Evolutionary conservation across 2,329 filamentous ascomycete genomes (phyloP), one percentile per base, ranked within the genome.

Genomic region (Aschersonia sp.): DNA sequence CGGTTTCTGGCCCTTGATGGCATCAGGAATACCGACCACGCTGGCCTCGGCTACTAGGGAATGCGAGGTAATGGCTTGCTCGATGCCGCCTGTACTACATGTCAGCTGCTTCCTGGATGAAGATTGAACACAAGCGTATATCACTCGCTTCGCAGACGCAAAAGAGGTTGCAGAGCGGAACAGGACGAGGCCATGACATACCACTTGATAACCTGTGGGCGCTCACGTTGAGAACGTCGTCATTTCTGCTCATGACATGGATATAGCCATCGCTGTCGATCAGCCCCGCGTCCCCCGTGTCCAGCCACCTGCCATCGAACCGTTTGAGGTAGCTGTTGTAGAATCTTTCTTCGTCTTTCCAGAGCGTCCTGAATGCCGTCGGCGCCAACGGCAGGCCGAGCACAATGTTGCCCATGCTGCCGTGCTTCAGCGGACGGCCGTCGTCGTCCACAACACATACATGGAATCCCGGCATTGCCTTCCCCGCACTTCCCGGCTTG

Each of bases 211-310:
- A 82, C 10, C 89, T 78, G 67, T 96, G 89, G 4, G 89, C 89
- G 41, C 89, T 89, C n/a, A 95, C 89, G 59, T 96, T 96, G 59
- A 96, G 89, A 51, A 96, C 84, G 62, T 96, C 89, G 66, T 96
- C 89, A 32, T 70, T 73, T 41, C 78, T 67, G 41, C 74, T 74
- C 78, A 82, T 80, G 54, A 82, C 77, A 53, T 77, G 74, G 41
- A 82, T 72, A 55, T 81, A 81, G 4, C 78, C 78, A 41, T 91
- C 82, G 10, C 74, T 63, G 59, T 96, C 89, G 49, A 96, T 80
- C 71, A 89, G 81, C 0, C 91, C 89, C 0, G 88, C 84, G 61
- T 97, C 89, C 2, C 89, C 91, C 0, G 89, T 96, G 60, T 97
- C 89, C 43, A 96, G 65, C 86, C 87, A 96, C 55, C 77, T 77